phyloP scores from a whole-genome alignment of 1,139 yeast species.

The Scheffersomyces segobiensis region DNA sequence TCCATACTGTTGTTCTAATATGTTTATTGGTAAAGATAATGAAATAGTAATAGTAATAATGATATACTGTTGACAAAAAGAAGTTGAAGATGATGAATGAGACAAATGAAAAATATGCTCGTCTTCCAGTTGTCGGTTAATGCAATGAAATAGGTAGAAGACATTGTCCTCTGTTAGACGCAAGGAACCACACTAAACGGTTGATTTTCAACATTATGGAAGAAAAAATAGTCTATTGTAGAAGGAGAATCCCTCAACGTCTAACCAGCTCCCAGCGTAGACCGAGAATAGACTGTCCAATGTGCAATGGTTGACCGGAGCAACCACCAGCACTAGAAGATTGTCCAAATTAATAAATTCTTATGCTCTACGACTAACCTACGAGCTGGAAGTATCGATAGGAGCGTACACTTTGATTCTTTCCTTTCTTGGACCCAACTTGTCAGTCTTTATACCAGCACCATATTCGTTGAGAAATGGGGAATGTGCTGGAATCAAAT shows the following conservation, averaged over 20 bases:
- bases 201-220: neutral
- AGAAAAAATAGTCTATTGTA: neutral
- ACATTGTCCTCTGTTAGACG: neutral
- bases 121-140: neutral
- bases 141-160: neutral
- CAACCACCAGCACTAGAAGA: neutral
- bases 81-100: neutral
- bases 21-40: neutral
- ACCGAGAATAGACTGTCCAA: neutral
- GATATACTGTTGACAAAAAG: neutral
- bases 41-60: neutral
- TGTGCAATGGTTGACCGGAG: neutral
- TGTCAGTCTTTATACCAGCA: slow-evolving; percentile 45
- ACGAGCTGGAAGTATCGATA: slow-evolving; percentile 8
- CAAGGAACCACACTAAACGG: neutral
- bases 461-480: slow-evolving; percentile 45
- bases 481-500: slow-evolving; percentile 46
- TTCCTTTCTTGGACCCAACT: slow-evolving; percentile 51
- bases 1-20: neutral
- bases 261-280: neutral
- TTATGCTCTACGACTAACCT: neutral
- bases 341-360: no score
- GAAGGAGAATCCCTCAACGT: neutral
- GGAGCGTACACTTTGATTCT: slow-evolving; percentile 46
- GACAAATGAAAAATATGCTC: neutral